A percentile compares a stretch with the other conserved stretches of the same genome.
phyloP scores from a whole-genome alignment of 768 basidiomycete genomes.

The Lactarius sp. region DNA sequence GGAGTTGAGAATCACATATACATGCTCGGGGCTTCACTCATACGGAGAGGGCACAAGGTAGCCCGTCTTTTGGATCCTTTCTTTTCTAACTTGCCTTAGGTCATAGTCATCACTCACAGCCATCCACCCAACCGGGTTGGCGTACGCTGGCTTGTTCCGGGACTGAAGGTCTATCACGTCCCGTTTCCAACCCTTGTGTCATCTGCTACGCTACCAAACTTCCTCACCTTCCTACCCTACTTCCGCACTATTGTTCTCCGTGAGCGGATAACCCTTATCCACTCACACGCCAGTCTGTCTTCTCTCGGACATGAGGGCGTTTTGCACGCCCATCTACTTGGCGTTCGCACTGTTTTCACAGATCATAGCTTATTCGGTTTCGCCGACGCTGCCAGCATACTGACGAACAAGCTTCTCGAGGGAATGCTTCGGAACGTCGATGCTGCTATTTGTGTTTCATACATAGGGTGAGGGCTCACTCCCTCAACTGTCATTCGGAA shows the following conservation, averaged over 20 bases:
- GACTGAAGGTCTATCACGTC: conserved; percentile 91
- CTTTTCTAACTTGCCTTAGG: conserved; percentile 40
- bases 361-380: conserved; percentile 97
- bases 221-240: conserved; percentile 88
- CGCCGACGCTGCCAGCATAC: conserved; percentile 92
- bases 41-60: conserved; percentile 82
- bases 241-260: conserved; percentile 82
- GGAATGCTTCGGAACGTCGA: conserved; percentile 88
- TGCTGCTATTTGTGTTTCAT: conserved; percentile 92
- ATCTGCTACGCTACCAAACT: conserved; percentile 91
- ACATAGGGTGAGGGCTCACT: conserved; percentile 72
- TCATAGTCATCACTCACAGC: conserved; percentile 92
- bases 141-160: conserved; percentile 81
- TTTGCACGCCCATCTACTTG: conserved; percentile 81
- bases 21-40: conserved; percentile 80
- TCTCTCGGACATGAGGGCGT: conserved; percentile 91
- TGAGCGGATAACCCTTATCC: conserved; percentile 82
- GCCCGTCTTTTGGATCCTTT: neutral
- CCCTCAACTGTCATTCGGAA: neutral
- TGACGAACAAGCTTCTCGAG: conserved; percentile 93
- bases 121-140: conserved; percentile 84
- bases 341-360: conserved; percentile 88
- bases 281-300: conserved; percentile 88
- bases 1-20: conserved; percentile 98
- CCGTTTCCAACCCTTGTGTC: conserved; percentile 87